These are phyloP conservation scores for Petasospora rhodanensis DNA, from an alignment of 1,139 yeast species.

Conservation along the genomic window DNA sequence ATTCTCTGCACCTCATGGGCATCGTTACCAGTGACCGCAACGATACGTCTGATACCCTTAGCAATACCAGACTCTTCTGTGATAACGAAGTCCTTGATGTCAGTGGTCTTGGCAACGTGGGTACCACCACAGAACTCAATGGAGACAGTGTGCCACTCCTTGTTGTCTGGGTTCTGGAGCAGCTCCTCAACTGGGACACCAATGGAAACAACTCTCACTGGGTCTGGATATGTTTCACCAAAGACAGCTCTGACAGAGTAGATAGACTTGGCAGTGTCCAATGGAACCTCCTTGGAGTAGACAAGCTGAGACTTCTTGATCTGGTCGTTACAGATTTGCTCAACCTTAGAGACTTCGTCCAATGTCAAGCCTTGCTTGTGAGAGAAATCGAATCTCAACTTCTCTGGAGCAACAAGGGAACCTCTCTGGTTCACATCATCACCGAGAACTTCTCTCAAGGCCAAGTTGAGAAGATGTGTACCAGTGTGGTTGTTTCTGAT, in stretches of 20 bases:
- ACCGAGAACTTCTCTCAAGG: slow-evolving; percentile 81
- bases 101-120: slow-evolving; percentile 88
- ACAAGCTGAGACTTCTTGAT: slow-evolving; percentile 70
- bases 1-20: slow-evolving; percentile 86
- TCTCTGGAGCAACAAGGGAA: slow-evolving; percentile 92
- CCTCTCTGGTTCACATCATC: slow-evolving; percentile 93
- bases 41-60: slow-evolving; percentile 96
- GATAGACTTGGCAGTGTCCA: slow-evolving; percentile 67
- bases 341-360: slow-evolving; percentile 71
- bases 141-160: slow-evolving; percentile 72
- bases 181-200: slow-evolving; percentile 87
- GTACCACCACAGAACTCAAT: slow-evolving; percentile 99
- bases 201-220: slow-evolving; percentile 94
- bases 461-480: slow-evolving; percentile 90
- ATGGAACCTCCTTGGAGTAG: slow-evolving; percentile 76
- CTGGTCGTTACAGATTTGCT: slow-evolving; percentile 64
- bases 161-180: slow-evolving; percentile 61
- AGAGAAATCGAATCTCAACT: slow-evolving; percentile 91
- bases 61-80: slow-evolving; percentile 97
- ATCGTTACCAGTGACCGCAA: slow-evolving; percentile 89
- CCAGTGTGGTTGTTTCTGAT: slow-evolving; percentile 97
- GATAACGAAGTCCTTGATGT: slow-evolving; percentile 83
- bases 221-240: slow-evolving; percentile 98
- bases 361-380: slow-evolving; percentile 77
- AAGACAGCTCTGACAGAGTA: slow-evolving; percentile 93